phyloP scores from a whole-genome alignment of 2,329 filamentous ascomycete genomes.

The Orbilia ellipsospora region DNA sequence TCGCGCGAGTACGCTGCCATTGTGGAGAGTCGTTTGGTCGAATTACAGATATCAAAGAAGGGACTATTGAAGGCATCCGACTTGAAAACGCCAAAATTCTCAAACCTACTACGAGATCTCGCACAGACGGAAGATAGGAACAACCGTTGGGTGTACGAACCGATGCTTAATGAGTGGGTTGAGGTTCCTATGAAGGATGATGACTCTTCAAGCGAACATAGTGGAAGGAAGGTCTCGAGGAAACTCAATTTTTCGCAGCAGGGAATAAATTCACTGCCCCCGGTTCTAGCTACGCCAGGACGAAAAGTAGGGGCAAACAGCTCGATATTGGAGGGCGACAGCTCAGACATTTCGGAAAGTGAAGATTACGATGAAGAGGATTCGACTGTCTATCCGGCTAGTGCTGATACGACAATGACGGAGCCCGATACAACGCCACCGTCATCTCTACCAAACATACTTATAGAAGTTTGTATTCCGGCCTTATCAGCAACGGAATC shows the following conservation, averaged over 20 bases:
- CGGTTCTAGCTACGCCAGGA: not conserved
- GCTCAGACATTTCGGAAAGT: constrained; percentile 3
- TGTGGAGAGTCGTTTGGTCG: constrained; percentile 37
- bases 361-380: constrained; percentile 19
- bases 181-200: constrained; percentile 30
- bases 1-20: constrained; percentile 21
- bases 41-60: constrained; percentile 43
- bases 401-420: constrained; percentile 48
- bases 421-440: constrained; percentile 10
- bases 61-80: constrained; percentile 48
- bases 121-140: constrained; percentile 40
- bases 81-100: constrained; percentile 51
- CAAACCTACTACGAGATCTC: constrained; percentile 42
- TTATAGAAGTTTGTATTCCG: constrained; percentile 38
- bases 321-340: not conserved
- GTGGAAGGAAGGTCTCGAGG: constrained; percentile 25
- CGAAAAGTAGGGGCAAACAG: not conserved
- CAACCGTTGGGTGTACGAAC: constrained; percentile 48
- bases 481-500: not conserved
- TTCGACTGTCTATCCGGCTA: constrained; percentile 26
- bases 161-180: constrained; percentile 52
- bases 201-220: not conserved
- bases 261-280: not conserved
- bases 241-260: constrained; percentile 33
- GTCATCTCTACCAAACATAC: constrained; percentile 12